Evolutionary conservation across 768 basidiomycete genomes (phyloP), one percentile per base, ranked within the genome.

Genomic region (Kwoniella bestiolae): DNA sequence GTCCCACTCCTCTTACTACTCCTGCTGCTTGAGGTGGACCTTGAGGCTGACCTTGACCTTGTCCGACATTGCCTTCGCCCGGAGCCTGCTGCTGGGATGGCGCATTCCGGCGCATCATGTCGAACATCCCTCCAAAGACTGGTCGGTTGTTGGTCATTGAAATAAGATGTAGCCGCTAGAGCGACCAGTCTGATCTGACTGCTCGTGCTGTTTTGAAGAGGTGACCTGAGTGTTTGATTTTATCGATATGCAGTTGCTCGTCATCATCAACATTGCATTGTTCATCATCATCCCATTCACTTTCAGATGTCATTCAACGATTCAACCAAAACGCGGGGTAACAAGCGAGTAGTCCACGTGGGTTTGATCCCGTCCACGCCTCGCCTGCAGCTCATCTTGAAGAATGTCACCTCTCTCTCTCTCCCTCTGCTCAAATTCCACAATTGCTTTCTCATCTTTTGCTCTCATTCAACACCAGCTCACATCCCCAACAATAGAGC

Each of bases 401-500:
- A 55, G 52, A 14, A 16, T 12, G n/a, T 51, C 23, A 51, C 4
- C 46, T 47, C 21, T 21, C 11, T 47, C 8, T 41, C 18, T 8
- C 18, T 18, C 18, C 18, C 8, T 8, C 8, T 8, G 38, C 38
- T 41, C 8, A 47, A 47, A 23, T 11, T 9, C 6, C 23, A 74
- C 83, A 18, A 58, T 18, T 56, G 50, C 53, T 9, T 41, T 51
- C 12, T 51, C 50, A 18, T 66, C 66, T 25, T 44, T 63, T 34
- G 12, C 69, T 41, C 67, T 60, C 49, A 60, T 45, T 25, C 41
- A 47, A 63, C 29, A 23, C 21, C 49, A 34, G 45, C 61, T 69
- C 14, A 55, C 68, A 26, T 56, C 62, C 14, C 60, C 60, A 41
- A 58, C 61, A 21, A 58, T 66, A 25, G 41, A 63, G 28, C 61